Conservation (phyloP, 225 moss, liverwort and hornwort species). For the Rhytidiadelphus loreus region DNA sequence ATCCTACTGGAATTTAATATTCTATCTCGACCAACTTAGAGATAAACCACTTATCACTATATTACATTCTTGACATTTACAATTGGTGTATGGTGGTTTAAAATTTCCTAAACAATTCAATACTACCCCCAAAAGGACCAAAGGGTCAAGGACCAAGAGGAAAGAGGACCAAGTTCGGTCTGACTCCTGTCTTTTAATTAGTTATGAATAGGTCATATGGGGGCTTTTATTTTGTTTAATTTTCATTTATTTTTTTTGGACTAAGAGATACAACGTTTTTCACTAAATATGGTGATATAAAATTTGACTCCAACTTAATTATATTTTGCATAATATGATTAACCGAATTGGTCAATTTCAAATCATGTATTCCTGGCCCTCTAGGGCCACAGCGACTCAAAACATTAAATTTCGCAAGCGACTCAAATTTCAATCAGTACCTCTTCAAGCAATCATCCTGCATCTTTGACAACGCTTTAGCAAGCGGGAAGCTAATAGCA, state of each 20-base stretch:
- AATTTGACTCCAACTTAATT: neutral
- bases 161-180: neutral
- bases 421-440: neutral
- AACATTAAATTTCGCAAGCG: neutral
- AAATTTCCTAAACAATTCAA: neutral
- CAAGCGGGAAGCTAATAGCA: conserved; percentile 47
- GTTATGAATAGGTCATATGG: neutral
- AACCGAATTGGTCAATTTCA: neutral
- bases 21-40: neutral
- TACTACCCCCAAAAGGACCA: no score
- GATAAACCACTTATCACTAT: neutral
- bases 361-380: neutral
- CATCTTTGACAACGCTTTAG: conserved; percentile 23
- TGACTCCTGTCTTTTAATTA: neutral
- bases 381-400: neutral
- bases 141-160: neutral
- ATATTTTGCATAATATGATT: neutral
- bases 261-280: neutral
- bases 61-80: neutral
- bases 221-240: neutral
- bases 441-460: conserved; percentile 49
- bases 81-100: no score
- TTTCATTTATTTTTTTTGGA: neutral
- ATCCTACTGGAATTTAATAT: neutral
- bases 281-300: neutral